Evolutionary conservation across 129 eudicot species (phyloP), one percentile per base, ranked within the genome.

Genomic region (Deinandra increscens): DNA sequence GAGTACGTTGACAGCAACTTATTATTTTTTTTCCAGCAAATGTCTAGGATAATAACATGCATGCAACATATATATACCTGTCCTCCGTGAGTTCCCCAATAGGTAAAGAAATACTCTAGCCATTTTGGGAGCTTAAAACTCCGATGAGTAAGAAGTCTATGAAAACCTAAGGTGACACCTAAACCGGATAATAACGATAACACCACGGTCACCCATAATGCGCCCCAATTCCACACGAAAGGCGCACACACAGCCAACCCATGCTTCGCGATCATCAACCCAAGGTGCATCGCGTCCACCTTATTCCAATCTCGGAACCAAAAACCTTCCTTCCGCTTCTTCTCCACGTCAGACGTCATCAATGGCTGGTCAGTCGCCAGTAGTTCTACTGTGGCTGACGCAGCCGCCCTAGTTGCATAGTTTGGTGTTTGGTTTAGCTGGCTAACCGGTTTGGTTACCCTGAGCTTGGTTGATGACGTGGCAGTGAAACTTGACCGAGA

Each of bases 21-120:
- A 5, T 33, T 33, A 33, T 2, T 33, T 2, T 33, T 5, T 5
- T 2, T 17, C 1, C 10, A 22, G n/a, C n/a, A 19, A 8, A 7
- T n/a, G n/a, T n/a, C n/a, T n/a, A n/a, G n/a, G n/a, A n/a, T n/a
- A n/a, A n/a, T n/a, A n/a, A n/a, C n/a, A n/a, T n/a, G n/a, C n/a
- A n/a, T n/a, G n/a, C n/a, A n/a, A n/a, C n/a, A 14, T 23, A 38
- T 19, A 41, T 11, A 42, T 69, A 70, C 74, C 67, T 58, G 67
- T 17, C 43, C 31, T 11, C 58, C 68, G 1, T 7, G 56, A 9
- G 12, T 18, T 54, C 67, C 75, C 58, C 75, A 58, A 29, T 71
- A 71, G n/a, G 26, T 68, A 18, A 71, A n/a, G 56, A 71, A 58
- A 46, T 71, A 71, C 31, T 71, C 75, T 22, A 70, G 75, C 75